Percentiles rank a stretch among this genome's conserved stretches.
phyloP scores from a whole-genome alignment of 192 early-diverging fungal genomes.

The Coemansia javaensis region DNA sequence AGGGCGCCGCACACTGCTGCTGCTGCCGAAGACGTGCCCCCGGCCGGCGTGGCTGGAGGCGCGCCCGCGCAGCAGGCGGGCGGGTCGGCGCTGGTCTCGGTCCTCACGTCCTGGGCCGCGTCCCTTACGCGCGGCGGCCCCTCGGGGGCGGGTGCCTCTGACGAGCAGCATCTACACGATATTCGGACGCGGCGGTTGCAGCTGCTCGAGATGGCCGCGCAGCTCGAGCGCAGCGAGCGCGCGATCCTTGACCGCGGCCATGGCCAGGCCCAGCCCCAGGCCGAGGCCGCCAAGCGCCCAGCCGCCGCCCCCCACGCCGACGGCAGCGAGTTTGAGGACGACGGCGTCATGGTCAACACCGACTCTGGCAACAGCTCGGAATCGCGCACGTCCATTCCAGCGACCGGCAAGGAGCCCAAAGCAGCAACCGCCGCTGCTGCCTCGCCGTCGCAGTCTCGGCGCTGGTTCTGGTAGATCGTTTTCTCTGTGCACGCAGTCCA shows the following conservation, averaged over 20 bases:
- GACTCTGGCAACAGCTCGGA: slow-evolving; percentile 7
- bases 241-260: slow-evolving; percentile 10
- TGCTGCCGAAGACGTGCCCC: slow-evolving; percentile 9
- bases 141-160: slow-evolving; percentile 8
- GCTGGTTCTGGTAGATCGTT: slow-evolving; percentile 42
- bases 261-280: not conserved
- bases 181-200: slow-evolving; percentile 39
- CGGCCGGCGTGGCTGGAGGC: slow-evolving; percentile 17
- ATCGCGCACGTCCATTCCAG: not conserved
- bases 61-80: not conserved
- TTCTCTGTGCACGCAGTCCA: no score
- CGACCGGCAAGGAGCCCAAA: slow-evolving; percentile 1
- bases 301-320: slow-evolving; percentile 5
- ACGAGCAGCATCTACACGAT: slow-evolving; percentile 34
- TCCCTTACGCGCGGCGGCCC: slow-evolving; percentile 20
- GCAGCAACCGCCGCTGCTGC: not conserved
- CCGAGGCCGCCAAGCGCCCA: not conserved
- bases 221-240: slow-evolving; percentile 42
- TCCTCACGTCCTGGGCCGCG: slow-evolving; percentile 34
- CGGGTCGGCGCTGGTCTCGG: slow-evolving; percentile 11
- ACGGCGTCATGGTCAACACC: slow-evolving; percentile 39
- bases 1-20: slow-evolving; percentile 23
- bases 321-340: slow-evolving; percentile 38
- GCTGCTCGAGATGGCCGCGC: slow-evolving; percentile 39
- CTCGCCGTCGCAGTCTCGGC: slow-evolving; percentile 17